phyloP scores from a whole-genome alignment of 495 filamentous ascomycete genomes.

The Penicillium nucicola region DNA sequence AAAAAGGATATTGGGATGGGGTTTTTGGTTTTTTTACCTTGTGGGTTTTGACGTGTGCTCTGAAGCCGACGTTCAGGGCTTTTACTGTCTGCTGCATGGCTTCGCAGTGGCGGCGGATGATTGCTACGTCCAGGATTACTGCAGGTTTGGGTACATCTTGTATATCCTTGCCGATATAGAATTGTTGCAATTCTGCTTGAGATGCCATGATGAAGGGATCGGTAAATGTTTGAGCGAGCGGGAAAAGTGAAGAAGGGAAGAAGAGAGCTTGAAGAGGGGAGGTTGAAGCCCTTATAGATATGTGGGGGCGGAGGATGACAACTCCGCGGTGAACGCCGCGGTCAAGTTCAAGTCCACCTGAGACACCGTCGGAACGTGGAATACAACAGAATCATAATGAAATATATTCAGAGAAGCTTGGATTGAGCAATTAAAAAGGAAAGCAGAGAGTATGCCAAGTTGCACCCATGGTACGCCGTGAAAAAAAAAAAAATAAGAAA shows the following conservation, averaged over 20 bases:
- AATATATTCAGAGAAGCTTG: neutral
- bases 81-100: slow-evolving; percentile 66
- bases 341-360: too few species aligned
- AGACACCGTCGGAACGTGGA: too few species aligned
- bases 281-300: neutral
- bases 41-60: slow-evolving; percentile 85
- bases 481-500: neutral
- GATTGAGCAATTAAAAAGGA: neutral
- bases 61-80: slow-evolving; percentile 61
- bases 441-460: neutral
- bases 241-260: neutral
- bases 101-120: slow-evolving; percentile 66
- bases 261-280: neutral
- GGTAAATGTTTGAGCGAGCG: neutral
- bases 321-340: neutral
- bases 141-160: slow-evolving; percentile 62
- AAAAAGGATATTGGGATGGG: neutral
- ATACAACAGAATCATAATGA: neutral
- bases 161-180: slow-evolving; percentile 62
- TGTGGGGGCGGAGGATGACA: slow-evolving; percentile 8
- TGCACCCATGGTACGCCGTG: neutral
- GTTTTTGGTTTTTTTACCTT: slow-evolving; percentile 53
- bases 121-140: slow-evolving; percentile 65
- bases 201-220: slow-evolving; percentile 8
- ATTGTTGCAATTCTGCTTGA: slow-evolving; percentile 22